These are phyloP conservation scores for Pseudodiploospora longispora DNA, from an alignment of 2,329 filamentous ascomycete genomes.

Conservation along the genomic window DNA sequence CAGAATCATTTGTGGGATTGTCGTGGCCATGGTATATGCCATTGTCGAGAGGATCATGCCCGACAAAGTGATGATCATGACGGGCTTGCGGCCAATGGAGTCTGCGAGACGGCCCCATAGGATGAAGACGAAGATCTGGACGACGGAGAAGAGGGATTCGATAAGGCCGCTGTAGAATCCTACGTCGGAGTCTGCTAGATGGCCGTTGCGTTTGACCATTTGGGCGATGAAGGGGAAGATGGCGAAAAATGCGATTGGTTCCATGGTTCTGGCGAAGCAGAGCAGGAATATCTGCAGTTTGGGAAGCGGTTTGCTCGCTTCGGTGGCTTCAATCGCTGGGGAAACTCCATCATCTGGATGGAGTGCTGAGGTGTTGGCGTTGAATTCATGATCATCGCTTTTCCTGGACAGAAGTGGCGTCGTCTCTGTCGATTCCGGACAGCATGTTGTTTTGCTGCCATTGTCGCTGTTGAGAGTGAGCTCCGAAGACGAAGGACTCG, in stretches of 20 bases:
- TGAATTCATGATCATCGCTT: too few species aligned
- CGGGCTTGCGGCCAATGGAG: conserved; percentile 61
- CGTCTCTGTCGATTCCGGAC: background rate
- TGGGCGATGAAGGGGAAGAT: conserved; percentile 75
- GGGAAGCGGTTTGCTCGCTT: conserved; percentile 40
- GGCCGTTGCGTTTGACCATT: conserved; percentile 63
- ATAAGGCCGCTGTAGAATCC: conserved; percentile 76
- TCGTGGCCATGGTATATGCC: conserved; percentile 59
- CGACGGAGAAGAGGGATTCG: conserved; percentile 63
- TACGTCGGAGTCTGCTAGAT: conserved; percentile 55
- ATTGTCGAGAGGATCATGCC: conserved; percentile 55
- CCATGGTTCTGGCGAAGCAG: conserved; percentile 64
- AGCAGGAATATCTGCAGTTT: conserved; percentile 59
- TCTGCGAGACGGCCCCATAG: conserved; percentile 59
- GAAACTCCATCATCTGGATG: too few species aligned
- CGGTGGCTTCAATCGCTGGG: background rate
- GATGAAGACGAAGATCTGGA: conserved; percentile 72
- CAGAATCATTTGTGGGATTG: conserved; percentile 66
- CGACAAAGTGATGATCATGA: conserved; percentile 57
- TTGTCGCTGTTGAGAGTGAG: conserved; percentile 4
- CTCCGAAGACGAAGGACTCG: conserved; percentile 5
- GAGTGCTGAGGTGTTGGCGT: too few species aligned
- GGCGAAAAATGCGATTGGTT: conserved; percentile 72
- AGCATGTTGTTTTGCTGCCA: background rate
- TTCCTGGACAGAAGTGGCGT: background rate